Conservation (phyloP, 768 basidiomycete genomes). For the Auricularia heimuer region DNA sequence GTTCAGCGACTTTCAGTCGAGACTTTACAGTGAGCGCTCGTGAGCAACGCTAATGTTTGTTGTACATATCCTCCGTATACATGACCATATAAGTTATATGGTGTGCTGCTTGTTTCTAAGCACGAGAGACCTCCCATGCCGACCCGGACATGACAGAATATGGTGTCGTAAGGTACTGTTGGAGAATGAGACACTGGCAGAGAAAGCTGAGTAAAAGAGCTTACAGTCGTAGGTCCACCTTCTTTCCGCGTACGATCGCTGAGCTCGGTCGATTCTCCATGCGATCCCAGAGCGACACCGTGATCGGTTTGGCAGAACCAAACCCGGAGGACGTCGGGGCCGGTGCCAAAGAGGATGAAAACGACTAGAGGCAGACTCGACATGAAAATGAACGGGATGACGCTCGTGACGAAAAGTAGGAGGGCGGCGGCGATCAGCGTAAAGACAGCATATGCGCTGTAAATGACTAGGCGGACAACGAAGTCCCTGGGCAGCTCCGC, state of each 20-base stretch:
- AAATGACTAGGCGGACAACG: background rate
- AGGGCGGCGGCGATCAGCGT: background rate
- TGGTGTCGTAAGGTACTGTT: background rate
- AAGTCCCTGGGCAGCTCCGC: background rate
- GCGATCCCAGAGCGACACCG: background rate
- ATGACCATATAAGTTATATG: background rate
- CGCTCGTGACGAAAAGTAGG: background rate
- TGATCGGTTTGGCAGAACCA: background rate
- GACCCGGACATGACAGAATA: background rate
- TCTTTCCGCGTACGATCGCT: background rate
- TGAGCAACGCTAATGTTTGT: background rate
- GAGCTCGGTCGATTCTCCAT: background rate
- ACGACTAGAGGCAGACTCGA: background rate
- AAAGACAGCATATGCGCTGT: background rate
- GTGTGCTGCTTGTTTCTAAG: background rate
- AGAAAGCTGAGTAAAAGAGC: background rate
- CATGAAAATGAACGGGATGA: conserved; percentile 1
- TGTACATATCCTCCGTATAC: background rate
- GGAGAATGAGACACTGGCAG: background rate
- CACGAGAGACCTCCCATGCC: background rate
- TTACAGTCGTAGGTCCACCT: background rate
- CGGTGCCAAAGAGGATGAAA: background rate
- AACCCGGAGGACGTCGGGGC: background rate
- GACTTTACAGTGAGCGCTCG: too few species aligned
- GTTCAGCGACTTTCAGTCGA: too few species aligned